Percentiles rank a stretch among this genome's conserved stretches.
These are phyloP conservation scores for Lepiota subincarnata DNA, from an alignment of 768 basidiomycete genomes.

Conservation along the genomic window DNA sequence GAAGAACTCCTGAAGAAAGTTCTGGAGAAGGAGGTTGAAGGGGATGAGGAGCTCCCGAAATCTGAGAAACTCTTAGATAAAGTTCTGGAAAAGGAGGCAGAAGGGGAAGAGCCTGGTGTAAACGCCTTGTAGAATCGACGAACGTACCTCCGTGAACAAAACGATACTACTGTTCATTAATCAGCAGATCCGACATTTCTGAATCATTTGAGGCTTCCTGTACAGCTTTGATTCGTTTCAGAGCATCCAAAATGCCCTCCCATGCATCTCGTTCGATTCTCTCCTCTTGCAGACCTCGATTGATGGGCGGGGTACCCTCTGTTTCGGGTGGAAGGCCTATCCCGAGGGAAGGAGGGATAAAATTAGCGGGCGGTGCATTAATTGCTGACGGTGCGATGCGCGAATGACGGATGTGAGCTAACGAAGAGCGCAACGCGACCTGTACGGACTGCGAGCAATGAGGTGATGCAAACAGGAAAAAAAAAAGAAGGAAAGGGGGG, in stretches of 20 bases:
- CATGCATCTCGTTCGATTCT: constrained; percentile 74
- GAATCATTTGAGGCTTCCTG: constrained; percentile 21
- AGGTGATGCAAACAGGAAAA: constrained; percentile 5
- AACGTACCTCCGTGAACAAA: neutral
- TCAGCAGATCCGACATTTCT: constrained; percentile 9
- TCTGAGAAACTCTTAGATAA: too few relatives aligned
- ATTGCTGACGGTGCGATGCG: constrained; percentile 88
- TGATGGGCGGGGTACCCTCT: constrained; percentile 31
- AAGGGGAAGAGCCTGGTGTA: neutral
- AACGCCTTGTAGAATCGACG: neutral
- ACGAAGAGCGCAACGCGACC: constrained; percentile 66
- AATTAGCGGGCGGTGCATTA: constrained; percentile 67
- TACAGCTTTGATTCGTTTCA: constrained; percentile 55
- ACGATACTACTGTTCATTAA: neutral
- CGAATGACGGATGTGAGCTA: constrained; percentile 78
- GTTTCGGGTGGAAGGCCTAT: constrained; percentile 58
- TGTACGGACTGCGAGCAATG: constrained; percentile 58
- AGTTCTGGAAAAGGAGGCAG: constrained; percentile 14
- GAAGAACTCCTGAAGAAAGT: constrained; percentile 54
- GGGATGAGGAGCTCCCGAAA: constrained; percentile 39
- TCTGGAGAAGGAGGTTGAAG: constrained; percentile 31
- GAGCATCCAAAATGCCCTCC: constrained; percentile 67
- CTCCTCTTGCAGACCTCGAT: constrained; percentile 73
- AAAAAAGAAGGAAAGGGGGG: constrained; percentile 3
- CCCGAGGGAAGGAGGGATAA: constrained; percentile 75